Base-by-base conservation (phyloP, 192 early-diverging fungal genomes). In the Glomus cerebriforme region DNA sequence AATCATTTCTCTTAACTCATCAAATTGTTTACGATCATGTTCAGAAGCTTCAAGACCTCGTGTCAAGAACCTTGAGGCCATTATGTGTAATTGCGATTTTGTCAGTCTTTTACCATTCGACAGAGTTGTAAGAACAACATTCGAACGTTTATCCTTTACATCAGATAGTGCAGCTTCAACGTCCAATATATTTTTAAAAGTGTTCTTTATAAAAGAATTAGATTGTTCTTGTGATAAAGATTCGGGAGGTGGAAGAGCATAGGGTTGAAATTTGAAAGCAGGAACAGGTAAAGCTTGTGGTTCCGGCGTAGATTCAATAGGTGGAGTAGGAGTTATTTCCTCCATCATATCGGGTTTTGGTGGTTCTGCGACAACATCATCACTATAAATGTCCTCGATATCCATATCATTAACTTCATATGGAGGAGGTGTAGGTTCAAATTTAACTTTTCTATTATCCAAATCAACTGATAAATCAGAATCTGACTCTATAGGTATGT, bases 231-330 rank as follows among this genome's bases (percentile, higher is more conserved):
- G 19, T 29, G 43, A 45, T 24, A 83, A 75, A 26, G 76, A 67
- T 34, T 67, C 43, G 0, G 79, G 79, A n/a, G 74, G 29, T 10
- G 83, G 72, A 31, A 83, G 77, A 3, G 79, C 70, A 76, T 80
- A 86, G 13, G 85, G 85, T 60, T 86, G 80, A 78, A 84, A 85
- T 27, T 79, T 86, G 8, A 86, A 81, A 10, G 85, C 67, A 60
- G 81, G 83, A 9, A 39, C 67, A 0, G 69, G n/a, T 31, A 49
- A 5, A 31, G 10, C 12, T 47, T 43, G 43, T 15, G 37, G 39
- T 71, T 43, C 37, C 13, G 39, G 24, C 26, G 7, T 24, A 13
- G 43, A 45, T 19, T 39, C 32, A 10, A 35, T 2, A 24, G 15
- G 19, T 67, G 19, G 15, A 54, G 49, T 22, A 39, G 31, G 29